Base-by-base conservation (phyloP, 1,139 yeast genomes). In the Geotrichum aggregatum region DNA sequence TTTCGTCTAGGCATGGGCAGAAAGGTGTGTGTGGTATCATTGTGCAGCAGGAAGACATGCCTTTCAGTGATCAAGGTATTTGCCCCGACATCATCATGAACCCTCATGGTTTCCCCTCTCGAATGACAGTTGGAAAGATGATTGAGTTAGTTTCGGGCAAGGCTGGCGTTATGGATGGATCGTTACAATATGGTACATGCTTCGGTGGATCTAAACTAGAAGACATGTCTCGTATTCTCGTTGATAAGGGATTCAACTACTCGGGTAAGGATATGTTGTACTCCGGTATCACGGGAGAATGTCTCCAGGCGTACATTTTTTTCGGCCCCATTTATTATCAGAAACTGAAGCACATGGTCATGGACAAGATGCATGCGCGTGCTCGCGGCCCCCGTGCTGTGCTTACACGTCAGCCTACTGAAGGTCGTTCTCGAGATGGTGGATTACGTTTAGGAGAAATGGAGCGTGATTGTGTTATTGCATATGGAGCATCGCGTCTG, bases 71-170 rank as follows among this genome's bases (percentile, higher is more conserved):
- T 62, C 79, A 82, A 56, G 98, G 98, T 63, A 80, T 91, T 44
- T 75, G 81, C 3, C 98, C 98, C 0, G 98, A 92, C 71, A 89
- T 92, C 60, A 92, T 92, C 65, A 92, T 92, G 96, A 92, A 92
- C 66, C 98, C 98, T 1, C 98, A 92, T 67, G 98, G 97, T 73
- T 92, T 92, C 83, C 98, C 98, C 59, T 91, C 98, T 38, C 95
- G 98, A 77, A 92, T 92, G 99, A 92, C 99, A 46, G 98, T 92
- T 24, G 99, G 98, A 56, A 92, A 92, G 69, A 92, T 92, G 98
- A 84, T 94, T 62, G 99, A 92, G 69, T 77, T 92, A 59, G 86
- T 92, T 26, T 86, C 96, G 31, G 98, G 98, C 62, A 92, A 92
- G 67, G 98, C 98, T 0, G 98, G 98, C 66, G 98, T 92, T 36